phyloP scores from a whole-genome alignment of 2,329 filamentous ascomycete genomes.

The Venturiaceae sp. region DNA sequence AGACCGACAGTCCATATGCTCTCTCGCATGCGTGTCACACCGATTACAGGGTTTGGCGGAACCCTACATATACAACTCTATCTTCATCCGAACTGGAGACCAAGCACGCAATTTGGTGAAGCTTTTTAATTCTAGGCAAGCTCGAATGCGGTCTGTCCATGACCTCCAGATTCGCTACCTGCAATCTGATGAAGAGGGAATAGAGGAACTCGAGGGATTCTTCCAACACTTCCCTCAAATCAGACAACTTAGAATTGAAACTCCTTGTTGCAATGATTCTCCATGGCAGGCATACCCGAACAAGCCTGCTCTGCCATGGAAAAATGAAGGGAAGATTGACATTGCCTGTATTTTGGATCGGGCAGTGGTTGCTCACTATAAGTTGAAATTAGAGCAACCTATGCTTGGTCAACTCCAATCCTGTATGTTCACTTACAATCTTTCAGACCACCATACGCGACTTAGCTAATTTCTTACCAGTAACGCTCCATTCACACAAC shows the following conservation, averaged over 20 bases:
- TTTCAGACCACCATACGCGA: background rate
- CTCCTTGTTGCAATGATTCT: constrained; percentile 5
- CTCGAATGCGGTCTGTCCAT: background rate
- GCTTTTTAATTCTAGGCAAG: background rate
- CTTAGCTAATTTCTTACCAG: background rate
- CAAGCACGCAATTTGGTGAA: background rate
- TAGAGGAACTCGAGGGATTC: background rate
- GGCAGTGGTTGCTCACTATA: background rate
- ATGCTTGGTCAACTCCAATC: background rate
- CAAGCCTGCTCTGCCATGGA: background rate
- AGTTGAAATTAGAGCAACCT: background rate
- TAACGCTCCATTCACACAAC: background rate
- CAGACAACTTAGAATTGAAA: constrained; percentile 1
- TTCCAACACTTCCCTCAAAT: background rate
- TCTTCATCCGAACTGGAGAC: background rate
- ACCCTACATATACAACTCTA: background rate
- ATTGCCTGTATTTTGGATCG: background rate
- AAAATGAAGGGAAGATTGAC: background rate
- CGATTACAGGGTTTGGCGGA: background rate
- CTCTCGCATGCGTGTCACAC: background rate
- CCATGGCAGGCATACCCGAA: background rate
- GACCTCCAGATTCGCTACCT: background rate
- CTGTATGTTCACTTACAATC: background rate
- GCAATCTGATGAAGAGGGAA: background rate
- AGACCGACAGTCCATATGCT: background rate